Evolutionary conservation across 306 rosid species (phyloP).

Genomic region (Rosa persica): DNA sequence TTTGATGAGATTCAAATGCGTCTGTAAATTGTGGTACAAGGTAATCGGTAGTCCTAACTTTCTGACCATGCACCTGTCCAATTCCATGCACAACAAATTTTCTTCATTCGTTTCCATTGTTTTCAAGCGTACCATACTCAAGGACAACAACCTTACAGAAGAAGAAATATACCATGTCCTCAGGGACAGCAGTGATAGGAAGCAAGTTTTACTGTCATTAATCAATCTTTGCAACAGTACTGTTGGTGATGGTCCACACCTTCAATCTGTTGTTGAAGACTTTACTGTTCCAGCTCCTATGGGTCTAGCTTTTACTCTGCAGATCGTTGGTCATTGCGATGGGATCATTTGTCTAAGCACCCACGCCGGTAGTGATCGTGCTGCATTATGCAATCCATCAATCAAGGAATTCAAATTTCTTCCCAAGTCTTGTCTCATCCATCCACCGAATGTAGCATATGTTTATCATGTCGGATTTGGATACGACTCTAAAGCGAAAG

Average conservation of each 20-base stretch:
- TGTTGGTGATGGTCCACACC: neutral
- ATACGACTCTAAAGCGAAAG: neutral
- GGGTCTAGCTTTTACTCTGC: neutral
- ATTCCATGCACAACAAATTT: neutral
- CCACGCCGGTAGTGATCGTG: neutral
- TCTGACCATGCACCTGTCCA: neutral
- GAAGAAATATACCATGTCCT: too few relatives aligned
- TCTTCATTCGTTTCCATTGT: neutral
- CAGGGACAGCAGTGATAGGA: neutral
- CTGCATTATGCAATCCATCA: neutral
- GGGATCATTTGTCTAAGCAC: neutral
- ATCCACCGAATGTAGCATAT: neutral
- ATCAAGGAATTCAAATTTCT: neutral
- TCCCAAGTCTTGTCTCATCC: neutral
- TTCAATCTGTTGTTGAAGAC: neutral
- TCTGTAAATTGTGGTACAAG: neutral
- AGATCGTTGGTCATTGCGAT: neutral
- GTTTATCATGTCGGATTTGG: neutral
- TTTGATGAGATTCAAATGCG: conserved; percentile 3
- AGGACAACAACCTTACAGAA: too few relatives aligned
- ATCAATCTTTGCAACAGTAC: neutral
- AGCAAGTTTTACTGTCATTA: neutral
- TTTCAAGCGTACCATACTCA: neutral
- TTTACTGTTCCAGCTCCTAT: neutral
- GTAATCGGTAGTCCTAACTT: neutral